Evolutionary conservation across 2,329 filamentous ascomycete species (phyloP).

Genomic region (Cladosporium austrohemisphaericum): DNA sequence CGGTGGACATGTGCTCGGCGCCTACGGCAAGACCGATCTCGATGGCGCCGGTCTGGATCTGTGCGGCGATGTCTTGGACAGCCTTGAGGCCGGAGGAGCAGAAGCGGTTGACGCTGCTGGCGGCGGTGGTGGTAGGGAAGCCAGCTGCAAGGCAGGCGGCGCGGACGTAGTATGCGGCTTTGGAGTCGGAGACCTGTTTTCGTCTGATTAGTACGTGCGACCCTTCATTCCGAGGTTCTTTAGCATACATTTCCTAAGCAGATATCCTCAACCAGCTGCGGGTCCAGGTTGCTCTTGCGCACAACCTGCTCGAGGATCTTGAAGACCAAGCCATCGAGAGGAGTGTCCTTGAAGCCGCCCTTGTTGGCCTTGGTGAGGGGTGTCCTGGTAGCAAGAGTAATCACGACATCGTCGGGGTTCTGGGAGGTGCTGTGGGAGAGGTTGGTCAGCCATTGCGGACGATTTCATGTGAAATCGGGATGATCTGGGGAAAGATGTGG

Average conservation of each 20-base stretch:
- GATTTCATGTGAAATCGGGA: constrained; percentile 41
- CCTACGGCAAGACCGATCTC: constrained; percentile 84
- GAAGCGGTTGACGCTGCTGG: constrained; percentile 87
- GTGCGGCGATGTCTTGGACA: constrained; percentile 87
- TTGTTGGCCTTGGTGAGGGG: constrained; percentile 84
- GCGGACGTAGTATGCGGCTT: constrained; percentile 86
- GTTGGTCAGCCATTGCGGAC: constrained; percentile 12
- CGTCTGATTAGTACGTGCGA: constrained; percentile 15
- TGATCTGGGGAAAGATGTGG: constrained; percentile 52
- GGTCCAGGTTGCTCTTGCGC: constrained; percentile 30
- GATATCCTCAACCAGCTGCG: constrained; percentile 59
- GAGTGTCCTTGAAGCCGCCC: constrained; percentile 92
- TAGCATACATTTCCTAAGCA: constrained; percentile 80
- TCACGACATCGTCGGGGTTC: constrained; percentile 94
- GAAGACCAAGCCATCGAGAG: constrained; percentile 80
- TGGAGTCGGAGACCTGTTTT: constrained; percentile 69
- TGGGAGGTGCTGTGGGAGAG: constrained; percentile 53
- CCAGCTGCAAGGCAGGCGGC: constrained; percentile 86
- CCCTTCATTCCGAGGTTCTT: constrained; percentile 82
- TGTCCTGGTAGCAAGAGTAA: constrained; percentile 86
- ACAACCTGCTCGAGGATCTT: constrained; percentile 67
- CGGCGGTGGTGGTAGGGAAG: constrained; percentile 83
- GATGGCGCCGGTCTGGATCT: constrained; percentile 76
- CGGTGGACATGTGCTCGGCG: constrained; percentile 79
- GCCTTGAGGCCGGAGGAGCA: constrained; percentile 96